A percentile compares a stretch with the other conserved stretches of the same genome.
Evolutionary conservation across 768 basidiomycete species (phyloP).

Genomic region (Pleurotus cornucopiae): DNA sequence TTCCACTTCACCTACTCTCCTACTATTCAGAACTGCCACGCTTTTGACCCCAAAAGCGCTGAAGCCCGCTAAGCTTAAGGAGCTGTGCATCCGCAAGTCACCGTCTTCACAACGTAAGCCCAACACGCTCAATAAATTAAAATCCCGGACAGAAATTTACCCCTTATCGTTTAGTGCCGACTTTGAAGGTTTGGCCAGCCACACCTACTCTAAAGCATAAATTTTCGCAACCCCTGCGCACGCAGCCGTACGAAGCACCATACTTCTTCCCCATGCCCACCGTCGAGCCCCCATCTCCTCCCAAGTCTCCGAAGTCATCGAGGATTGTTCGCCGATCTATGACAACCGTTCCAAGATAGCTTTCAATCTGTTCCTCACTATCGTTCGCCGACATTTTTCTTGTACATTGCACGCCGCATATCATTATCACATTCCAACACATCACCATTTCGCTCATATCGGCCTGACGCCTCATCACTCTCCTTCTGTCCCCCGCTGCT

Average conservation of each 20-base stretch:
- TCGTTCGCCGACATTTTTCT: no score
- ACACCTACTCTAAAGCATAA: slow-evolving; percentile 25
- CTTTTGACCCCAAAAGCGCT: not conserved
- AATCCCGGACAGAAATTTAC: not conserved
- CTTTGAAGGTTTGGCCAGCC: slow-evolving; percentile 2
- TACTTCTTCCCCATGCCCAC: slow-evolving; percentile 55
- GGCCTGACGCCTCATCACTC: not conserved
- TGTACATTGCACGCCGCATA: not conserved
- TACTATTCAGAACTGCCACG: not conserved
- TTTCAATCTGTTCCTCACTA: no score
- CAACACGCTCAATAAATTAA: no score
- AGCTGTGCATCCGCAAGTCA: not conserved
- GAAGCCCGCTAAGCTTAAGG: not conserved
- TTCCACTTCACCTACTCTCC: not conserved
- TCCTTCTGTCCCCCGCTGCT: not conserved
- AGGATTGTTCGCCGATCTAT: no score
- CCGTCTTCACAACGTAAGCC: not conserved
- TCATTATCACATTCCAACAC: not conserved
- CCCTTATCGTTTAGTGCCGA: not conserved
- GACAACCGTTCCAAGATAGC: no score
- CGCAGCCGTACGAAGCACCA: slow-evolving; percentile 61
- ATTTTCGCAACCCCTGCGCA: slow-evolving; percentile 34
- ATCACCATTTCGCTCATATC: not conserved
- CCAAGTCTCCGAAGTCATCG: no score
- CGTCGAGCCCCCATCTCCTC: slow-evolving; percentile 6